Percentiles rank a stretch among this genome's conserved stretches.
These are phyloP conservation scores for Solanum ossicruentum DNA, from an alignment of 257 asterid genomes.

Conservation along the genomic window DNA sequence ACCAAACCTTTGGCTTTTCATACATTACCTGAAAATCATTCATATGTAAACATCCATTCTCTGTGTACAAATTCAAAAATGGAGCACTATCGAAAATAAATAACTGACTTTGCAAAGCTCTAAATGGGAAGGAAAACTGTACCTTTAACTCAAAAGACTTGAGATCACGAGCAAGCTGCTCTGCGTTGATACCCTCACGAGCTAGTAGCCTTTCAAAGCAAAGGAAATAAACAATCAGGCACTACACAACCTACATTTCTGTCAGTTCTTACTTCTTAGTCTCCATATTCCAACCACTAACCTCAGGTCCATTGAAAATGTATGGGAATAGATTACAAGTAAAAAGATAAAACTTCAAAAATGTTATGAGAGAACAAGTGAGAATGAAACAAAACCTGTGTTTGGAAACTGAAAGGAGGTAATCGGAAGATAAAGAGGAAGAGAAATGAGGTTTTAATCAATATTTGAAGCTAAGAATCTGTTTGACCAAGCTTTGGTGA, in stretches of 20 bases:
- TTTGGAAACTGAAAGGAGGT: neutral
- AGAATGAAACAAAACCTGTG: neutral
- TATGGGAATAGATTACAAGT: neutral
- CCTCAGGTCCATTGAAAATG: neutral
- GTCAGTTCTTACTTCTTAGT: neutral
- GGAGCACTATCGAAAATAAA: neutral
- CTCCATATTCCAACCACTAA: neutral
- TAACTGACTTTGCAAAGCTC: neutral
- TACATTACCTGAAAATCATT: neutral
- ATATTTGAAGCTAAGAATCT: neutral
- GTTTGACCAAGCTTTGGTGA: neutral
- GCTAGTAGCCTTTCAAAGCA: constrained; percentile 58
- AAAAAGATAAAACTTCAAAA: neutral
- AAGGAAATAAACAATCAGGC: neutral
- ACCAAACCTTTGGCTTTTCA: neutral
- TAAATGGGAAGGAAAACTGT: neutral
- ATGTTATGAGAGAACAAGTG: neutral
- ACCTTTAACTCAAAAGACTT: constrained; percentile 96
- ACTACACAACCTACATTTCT: neutral
- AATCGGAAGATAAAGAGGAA: neutral
- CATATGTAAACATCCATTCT: neutral
- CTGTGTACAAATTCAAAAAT: neutral
- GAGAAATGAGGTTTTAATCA: neutral
- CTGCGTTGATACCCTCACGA: constrained; percentile 90
- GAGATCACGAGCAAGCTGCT: constrained; percentile 98